Evolutionary conservation across 306 rosid species (phyloP), one percentile per base, ranked within the genome.

Genomic region (Herpetospermum pedunculosum): DNA sequence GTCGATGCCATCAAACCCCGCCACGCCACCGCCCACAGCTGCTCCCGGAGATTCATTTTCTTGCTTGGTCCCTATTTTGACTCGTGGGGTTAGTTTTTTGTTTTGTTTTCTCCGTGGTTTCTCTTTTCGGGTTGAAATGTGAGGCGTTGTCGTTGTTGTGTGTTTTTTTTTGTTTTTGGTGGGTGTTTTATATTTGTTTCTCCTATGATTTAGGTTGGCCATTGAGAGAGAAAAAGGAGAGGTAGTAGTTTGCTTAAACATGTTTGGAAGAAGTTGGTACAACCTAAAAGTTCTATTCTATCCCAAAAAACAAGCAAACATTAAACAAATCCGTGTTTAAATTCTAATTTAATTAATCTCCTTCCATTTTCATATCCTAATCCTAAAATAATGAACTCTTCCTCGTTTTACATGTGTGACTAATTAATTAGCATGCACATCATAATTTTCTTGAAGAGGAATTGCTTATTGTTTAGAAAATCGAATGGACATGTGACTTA

Each of bases 51-150:
- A 25, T 25, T 47, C 78, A 59, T 67, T 75, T 78, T 55, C 75
- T 71, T 3, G 54, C 29, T 41, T 29, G 26, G 8, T 35, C 74
- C 88, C 84, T 82, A 82, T 82, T 77, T 87, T 84, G 57, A 53
- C 77, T 28, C 59, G 74, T 76, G 71, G 28, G 34, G 35, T 1
- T 21, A 0, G 32, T 6, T 25, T 41, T 16, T 28, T n/a, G 8
- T 58, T 26, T 10, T 13, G 3, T 21, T 40, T 21, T 38, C 32
- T 64, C 9, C 2, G 9, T 6, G 28, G 14, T 53, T 62, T 62
- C 25, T 62, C 13, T n/a, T 53, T 9, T 35, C 30, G 18, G 11
- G 74, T 43, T 25, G 25, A 14, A 70, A 70, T 5, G 8, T 26
- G 57, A 16, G 40, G 15, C 0, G 57, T 70, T 44, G 35, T 32